phyloP scores from a whole-genome alignment of 768 basidiomycete species.

The Sutorius australiensis region DNA sequence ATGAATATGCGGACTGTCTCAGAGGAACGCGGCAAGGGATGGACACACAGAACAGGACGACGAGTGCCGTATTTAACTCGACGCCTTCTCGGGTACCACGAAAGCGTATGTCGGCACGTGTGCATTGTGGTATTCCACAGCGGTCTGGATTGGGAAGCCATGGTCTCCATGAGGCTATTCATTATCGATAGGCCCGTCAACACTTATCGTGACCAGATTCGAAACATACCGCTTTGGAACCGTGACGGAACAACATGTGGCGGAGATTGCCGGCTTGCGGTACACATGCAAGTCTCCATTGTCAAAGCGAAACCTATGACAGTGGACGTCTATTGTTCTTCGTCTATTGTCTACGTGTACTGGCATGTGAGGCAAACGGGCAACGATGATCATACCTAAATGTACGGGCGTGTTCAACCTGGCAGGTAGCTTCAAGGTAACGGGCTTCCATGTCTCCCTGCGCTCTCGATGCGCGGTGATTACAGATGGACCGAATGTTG shows the following conservation, averaged over 20 bases:
- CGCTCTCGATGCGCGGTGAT: constrained; percentile 11
- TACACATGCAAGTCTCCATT: background rate
- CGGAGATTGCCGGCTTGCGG: constrained; percentile 14
- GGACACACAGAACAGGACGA: constrained; percentile 3
- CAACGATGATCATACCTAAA: background rate
- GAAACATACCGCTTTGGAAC: constrained; percentile 1
- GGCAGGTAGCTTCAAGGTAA: background rate
- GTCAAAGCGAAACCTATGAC: background rate
- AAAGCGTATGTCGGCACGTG: constrained; percentile 7
- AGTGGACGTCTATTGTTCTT: background rate
- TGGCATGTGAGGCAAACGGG: background rate
- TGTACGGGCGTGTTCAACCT: background rate
- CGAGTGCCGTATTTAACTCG: constrained; percentile 23
- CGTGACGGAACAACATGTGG: constrained; percentile 14
- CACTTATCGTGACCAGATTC: constrained; percentile 6
- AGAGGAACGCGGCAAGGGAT: background rate
- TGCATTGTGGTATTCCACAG: constrained; percentile 24
- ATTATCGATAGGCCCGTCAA: constrained; percentile 9
- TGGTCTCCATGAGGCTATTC: constrained; percentile 14
- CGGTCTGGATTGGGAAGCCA: constrained; percentile 13
- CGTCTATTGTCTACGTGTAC: too few relatives aligned
- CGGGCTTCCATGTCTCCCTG: background rate
- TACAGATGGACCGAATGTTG: constrained; percentile 9
- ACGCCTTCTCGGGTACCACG: constrained; percentile 4
- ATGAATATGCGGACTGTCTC: constrained; percentile 1